Evolutionary conservation across 345 rosid species (phyloP), one percentile per base, ranked within the genome.

Genomic region (Syzygium grande): DNA sequence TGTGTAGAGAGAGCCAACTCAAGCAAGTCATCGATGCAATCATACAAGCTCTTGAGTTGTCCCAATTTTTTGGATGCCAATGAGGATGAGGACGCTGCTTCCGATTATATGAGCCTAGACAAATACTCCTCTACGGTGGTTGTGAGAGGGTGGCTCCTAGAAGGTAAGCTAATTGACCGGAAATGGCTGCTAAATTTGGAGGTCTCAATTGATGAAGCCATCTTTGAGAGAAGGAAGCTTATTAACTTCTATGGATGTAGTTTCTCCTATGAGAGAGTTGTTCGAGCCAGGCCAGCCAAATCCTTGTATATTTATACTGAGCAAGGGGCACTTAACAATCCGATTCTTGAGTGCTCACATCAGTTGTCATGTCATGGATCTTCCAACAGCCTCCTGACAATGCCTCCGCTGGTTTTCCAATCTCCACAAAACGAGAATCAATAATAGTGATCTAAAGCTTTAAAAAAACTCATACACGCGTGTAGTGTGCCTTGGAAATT

Each of bases 151-250:
- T 88, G 87, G 43, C 55, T 41, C 23, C 61, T 58, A 4, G 80
- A 88, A 13, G 89, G 87, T 22, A 88, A 85, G 78, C 87, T 88
- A 58, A 56, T 88, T 2, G 89, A 85, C 34, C 87, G 85, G 21
- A 52, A 10, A 29, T 88, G 85, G 84, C 41, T 8, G 25, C 61
- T 12, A 87, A 23, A 5, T 88, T 84, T 65, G 2, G 77, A 23
- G 25, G 73, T 61, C 73, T 63, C 85, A 4, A 9, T 34, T 68
- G 80, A 68, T 9, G 80, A 68, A 34, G 80, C 80, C 46, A 34
- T 68, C 80, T 68, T 34, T 17, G 80, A 68, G 80, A 9, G 46
- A 4, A 17, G 80, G 80, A 68, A 21, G 25, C 46, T 68, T 19
- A 19, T 65, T 0, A 30, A 30, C 78, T 15, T 30, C 23, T 30